phyloP scores from a whole-genome alignment of 108 stramenopile genomes.

The Cylindrotheca fusiformis region DNA sequence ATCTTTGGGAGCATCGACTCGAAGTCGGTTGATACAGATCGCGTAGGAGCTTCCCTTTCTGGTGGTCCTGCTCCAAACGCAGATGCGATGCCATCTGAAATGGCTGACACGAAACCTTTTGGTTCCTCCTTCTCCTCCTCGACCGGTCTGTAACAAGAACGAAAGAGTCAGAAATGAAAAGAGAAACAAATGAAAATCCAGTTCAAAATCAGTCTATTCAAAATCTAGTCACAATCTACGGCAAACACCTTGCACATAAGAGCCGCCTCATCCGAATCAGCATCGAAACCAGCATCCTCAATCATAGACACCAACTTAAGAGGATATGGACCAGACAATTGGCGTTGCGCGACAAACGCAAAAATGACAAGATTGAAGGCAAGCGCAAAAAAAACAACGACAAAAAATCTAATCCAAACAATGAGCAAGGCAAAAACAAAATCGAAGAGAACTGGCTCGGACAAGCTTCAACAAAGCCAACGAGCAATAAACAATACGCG shows the following conservation, averaged over 20 bases:
- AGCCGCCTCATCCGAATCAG: no score
- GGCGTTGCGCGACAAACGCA: conserved; percentile 19
- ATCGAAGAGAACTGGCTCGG: no score
- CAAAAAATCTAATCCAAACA: conserved; percentile 20
- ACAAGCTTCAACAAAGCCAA: background rate
- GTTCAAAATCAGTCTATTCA: background rate
- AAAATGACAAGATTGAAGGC: conserved; percentile 18
- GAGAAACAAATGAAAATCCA: background rate
- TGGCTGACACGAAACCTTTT: conserved; percentile 28
- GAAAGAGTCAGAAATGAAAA: background rate
- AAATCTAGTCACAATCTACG: background rate
- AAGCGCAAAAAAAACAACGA: conserved; percentile 11
- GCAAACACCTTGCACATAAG: no score
- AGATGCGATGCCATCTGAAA: conserved; percentile 28
- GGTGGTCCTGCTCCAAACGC: conserved; percentile 23
- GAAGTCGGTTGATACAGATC: conserved; percentile 5
- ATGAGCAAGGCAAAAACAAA: conserved; percentile 8
- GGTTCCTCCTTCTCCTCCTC: conserved; percentile 19
- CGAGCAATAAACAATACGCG: background rate
- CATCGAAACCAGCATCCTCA: no score
- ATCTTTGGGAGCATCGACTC: conserved; percentile 75
- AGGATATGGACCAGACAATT: conserved; percentile 10
- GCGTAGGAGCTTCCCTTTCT: conserved; percentile 10
- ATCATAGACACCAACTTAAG: no score
- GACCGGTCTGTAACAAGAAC: background rate